A percentile compares a stretch with the other conserved stretches of the same genome.
Conservation (phyloP, 2,329 filamentous ascomycete species). For the Pseudogymnoascus sp. region DNA sequence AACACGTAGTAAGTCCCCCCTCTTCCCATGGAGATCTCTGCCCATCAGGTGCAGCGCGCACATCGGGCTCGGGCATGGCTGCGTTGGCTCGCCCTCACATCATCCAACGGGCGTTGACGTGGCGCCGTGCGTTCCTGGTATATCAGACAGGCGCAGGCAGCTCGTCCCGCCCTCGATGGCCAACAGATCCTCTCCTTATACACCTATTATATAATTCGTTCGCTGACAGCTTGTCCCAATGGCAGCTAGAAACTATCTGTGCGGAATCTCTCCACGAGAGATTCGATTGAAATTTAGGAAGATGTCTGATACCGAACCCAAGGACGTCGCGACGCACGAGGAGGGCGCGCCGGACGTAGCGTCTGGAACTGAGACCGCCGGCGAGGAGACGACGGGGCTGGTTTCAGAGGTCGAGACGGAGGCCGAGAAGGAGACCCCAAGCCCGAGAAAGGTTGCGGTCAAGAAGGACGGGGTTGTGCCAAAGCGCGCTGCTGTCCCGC, state of each 20-base stretch:
- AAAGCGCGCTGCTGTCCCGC: constrained; percentile 17
- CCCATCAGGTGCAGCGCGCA: neutral
- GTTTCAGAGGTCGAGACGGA: constrained; percentile 23
- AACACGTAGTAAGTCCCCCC: constrained; percentile 2
- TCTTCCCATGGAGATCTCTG: neutral
- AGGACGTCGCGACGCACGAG: constrained; percentile 17
- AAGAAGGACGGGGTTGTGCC: constrained; percentile 26
- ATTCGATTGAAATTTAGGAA: constrained; percentile 12
- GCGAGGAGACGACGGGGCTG: constrained; percentile 20
- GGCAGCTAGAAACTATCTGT: constrained; percentile 8
- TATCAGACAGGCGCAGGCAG: constrained; percentile 4
- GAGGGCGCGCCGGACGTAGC: constrained; percentile 17
- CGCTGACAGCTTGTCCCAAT: constrained; percentile 3
- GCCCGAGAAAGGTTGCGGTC: constrained; percentile 22
- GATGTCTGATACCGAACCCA: constrained; percentile 24
- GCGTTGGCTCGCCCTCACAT: neutral
- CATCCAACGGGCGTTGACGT: constrained; percentile 3
- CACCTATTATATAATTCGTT: constrained; percentile 7
- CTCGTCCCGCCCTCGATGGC: neutral
- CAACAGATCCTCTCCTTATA: neutral
- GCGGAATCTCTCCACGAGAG: constrained; percentile 1
- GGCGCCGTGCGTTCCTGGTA: constrained; percentile 5
- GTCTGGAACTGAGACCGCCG: constrained; percentile 14
- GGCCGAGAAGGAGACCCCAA: constrained; percentile 21
- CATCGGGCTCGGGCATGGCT: neutral